Evolutionary conservation across 345 rosid species (phyloP).

Genomic region (Eutrema heterophyllum): DNA sequence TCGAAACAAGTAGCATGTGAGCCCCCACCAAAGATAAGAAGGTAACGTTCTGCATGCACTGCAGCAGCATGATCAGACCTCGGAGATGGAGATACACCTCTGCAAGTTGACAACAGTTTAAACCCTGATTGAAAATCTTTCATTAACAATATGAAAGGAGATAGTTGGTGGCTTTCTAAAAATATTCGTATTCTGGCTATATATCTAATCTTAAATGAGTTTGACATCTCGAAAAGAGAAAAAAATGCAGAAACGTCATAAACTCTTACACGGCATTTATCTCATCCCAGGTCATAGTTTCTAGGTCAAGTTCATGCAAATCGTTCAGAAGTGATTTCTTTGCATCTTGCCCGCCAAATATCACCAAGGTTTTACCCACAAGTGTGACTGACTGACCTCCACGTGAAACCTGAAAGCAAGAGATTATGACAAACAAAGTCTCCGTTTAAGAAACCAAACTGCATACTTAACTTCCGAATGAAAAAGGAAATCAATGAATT

Average conservation of each 20-base stretch:
- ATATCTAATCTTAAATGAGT: neutral
- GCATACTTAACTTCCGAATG: neutral
- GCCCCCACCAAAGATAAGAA: slow-evolving; percentile 97
- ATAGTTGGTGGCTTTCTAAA: neutral
- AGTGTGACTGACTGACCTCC: slow-evolving; percentile 96
- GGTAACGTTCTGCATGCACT: slow-evolving; percentile 91
- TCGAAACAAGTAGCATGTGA: slow-evolving; percentile 91
- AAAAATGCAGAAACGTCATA: neutral
- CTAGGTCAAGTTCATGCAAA: slow-evolving; percentile 93
- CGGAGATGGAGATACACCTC: slow-evolving; percentile 95
- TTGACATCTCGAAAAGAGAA: neutral
- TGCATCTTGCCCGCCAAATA: slow-evolving; percentile 98
- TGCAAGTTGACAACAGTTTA: slow-evolving; percentile 34
- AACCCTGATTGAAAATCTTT: slow-evolving; percentile 8
- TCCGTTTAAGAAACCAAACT: neutral
- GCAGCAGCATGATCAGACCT: slow-evolving; percentile 99
- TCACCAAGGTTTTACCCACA: slow-evolving; percentile 78
- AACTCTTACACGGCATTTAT: slow-evolving; percentile 81
- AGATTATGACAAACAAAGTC: slow-evolving; percentile 7
- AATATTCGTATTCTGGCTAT: slow-evolving; percentile 3
- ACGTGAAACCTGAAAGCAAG: slow-evolving; percentile 72
- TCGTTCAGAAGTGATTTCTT: slow-evolving; percentile 88
- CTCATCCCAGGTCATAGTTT: slow-evolving; percentile 99
- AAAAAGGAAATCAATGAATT: neutral
- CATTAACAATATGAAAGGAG: neutral